A percentile compares a stretch with the other conserved stretches of the same genome.
phyloP scores from a whole-genome alignment of 192 early-diverging fungal genomes.

The Lobulomyces angularis region DNA sequence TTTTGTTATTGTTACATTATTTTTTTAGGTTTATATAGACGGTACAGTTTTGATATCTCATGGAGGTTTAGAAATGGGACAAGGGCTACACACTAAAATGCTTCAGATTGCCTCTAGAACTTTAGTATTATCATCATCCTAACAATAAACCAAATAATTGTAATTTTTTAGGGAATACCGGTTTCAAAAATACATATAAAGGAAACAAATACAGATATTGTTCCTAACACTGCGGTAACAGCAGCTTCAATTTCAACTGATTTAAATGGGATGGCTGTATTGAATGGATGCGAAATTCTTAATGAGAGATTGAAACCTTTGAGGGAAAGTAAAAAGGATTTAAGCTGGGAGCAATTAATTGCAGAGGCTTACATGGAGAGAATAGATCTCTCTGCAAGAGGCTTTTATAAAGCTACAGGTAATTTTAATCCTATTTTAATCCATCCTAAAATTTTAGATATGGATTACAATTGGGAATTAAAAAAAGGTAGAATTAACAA shows the following conservation, averaged over 20 bases:
- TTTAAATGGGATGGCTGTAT: conserved; percentile 70
- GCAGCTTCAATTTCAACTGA: conserved; percentile 68
- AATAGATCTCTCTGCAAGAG: no score
- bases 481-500: no score
- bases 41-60: no score
- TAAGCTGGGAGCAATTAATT: conserved; percentile 37
- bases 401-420: no score
- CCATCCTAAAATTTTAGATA: no score
- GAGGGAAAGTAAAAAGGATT: conserved; percentile 41
- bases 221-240: conserved; percentile 66
- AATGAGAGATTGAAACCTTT: conserved; percentile 58
- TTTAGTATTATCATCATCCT: conserved; percentile 10
- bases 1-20: conserved; percentile 62
- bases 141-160: conserved; percentile 61
- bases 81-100: conserved; percentile 79
- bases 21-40: no score
- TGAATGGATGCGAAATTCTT: conserved; percentile 63
- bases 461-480: no score
- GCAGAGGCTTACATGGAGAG: no score
- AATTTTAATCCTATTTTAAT: no score
- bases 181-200: conserved; percentile 50
- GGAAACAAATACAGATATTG: conserved; percentile 65
- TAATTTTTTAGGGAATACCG: conserved; percentile 64
- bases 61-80: conserved; percentile 90
- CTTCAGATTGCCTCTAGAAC: background rate